Base-by-base conservation (phyloP, 2,329 filamentous ascomycete species). In the Periconia sp. region DNA sequence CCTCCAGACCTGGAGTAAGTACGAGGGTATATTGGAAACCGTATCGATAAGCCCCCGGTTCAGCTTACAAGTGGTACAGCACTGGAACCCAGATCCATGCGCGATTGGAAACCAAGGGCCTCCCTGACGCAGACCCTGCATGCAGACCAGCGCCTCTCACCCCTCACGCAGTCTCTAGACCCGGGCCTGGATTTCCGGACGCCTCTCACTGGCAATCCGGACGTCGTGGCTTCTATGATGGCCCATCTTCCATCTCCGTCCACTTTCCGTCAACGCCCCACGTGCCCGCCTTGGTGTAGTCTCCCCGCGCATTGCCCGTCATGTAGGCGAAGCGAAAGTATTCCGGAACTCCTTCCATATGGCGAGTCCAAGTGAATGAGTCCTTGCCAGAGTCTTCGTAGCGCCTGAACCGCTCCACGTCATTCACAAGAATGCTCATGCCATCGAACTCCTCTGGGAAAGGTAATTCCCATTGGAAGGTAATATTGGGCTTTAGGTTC, bases 261-360 rank as follows among this genome's bases (percentile, higher is more conserved):
- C 88, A 92, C 23, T 77, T 73, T 1, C 85, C 82, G 38, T 85
- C 78, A 1, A 62, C 69, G 17, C 77, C 77, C 88, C 88, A 92
- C 9, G 76, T 78, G 1, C 87, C 88, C 0, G 88, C 88, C 68
- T 84, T 87, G 11, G 86, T 89, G 59, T 89, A 92, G 63, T 92
- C 88, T 17, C 78, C 84, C 26, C 77, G 78, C 4, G 65, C 65
- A 43, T 80, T 83, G 2, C 87, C 88, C 36, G 80, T 76, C 77
- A 92, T 81, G 59, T 83, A 91, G 2, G 78, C 87, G 68, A 92
- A 92, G 5, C 88, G 74, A 61, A 92, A 92, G 59, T 90, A 92
- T 67, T 91, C 86, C 26, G 84, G 81, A 32, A 72, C 42, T 5
- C 50, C 61, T 25, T 61, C 61, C 42, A 62, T 66, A 24, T 79